These are phyloP conservation scores for Cercospora nicotianae DNA, from an alignment of 2,329 filamentous ascomycete species.

Conservation along the genomic window DNA sequence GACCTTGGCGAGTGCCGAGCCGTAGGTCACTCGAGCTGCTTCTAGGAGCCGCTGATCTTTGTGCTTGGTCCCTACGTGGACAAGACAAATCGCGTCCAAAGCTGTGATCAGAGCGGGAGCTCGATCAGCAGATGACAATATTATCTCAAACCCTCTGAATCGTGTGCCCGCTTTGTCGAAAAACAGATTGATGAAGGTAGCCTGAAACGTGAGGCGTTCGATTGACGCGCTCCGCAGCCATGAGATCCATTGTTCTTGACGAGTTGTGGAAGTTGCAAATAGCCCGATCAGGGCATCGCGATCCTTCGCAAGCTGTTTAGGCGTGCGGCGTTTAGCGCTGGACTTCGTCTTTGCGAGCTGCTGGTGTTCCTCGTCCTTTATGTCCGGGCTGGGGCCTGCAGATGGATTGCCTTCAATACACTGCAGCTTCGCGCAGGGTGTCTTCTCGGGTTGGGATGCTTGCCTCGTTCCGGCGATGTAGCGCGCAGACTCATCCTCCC, in stretches of 20 bases:
- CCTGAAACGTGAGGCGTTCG: not conserved
- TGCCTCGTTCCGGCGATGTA: not conserved
- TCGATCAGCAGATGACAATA: not conserved
- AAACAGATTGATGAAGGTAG: not conserved
- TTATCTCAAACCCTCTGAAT: not conserved
- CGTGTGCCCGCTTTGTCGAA: not conserved
- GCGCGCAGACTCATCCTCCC: not conserved
- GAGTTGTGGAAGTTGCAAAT: not conserved
- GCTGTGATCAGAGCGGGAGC: not conserved
- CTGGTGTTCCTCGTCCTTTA: not conserved
- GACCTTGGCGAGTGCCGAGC: not conserved
- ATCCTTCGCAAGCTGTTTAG: conserved; percentile 3
- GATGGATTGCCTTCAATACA: not conserved
- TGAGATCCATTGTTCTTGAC: not conserved
- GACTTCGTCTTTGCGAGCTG: not conserved
- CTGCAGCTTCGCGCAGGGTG: not conserved
- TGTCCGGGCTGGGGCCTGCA: not conserved
- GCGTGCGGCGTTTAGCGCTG: not conserved
- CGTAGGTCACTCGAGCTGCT: conserved; percentile 7
- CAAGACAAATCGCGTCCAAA: conserved; percentile 2
- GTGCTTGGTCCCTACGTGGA: conserved; percentile 1
- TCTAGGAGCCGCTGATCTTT: not conserved
- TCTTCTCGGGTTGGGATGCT: not conserved
- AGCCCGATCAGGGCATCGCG: not conserved
- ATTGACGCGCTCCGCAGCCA: conserved; percentile 5